Conservation (phyloP, 441 rosid genomes). For the Daphne laureola region DNA sequence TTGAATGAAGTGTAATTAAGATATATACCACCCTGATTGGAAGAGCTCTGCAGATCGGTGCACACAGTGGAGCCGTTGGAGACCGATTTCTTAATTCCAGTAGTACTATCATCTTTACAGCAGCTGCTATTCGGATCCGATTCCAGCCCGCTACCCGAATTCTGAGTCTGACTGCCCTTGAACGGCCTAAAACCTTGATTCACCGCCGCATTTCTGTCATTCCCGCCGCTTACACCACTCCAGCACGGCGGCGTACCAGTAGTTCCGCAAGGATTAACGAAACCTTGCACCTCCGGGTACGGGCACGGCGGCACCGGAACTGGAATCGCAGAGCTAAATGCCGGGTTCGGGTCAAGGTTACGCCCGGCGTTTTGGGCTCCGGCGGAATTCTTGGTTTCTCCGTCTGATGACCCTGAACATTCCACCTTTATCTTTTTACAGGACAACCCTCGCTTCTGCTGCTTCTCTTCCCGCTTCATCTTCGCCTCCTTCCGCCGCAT, state of each 20-base stretch:
- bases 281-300: conserved; percentile 16
- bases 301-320: conserved; percentile 12
- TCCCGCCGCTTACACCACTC: conserved; percentile 12
- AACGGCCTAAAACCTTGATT: conserved; percentile 14
- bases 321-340: conserved; percentile 11
- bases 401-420: conserved; percentile 5
- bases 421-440: conserved; percentile 32
- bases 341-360: conserved; percentile 1
- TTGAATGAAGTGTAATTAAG: background rate
- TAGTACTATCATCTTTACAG: conserved; percentile 15
- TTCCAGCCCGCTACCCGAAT: conserved; percentile 20
- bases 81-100: conserved; percentile 16
- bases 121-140: conserved; percentile 20
- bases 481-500: conserved; percentile 31
- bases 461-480: conserved; percentile 39
- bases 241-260: conserved; percentile 17
- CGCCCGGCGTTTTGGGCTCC: conserved; percentile 7
- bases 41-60: conserved; percentile 33
- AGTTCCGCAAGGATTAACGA: conserved; percentile 17
- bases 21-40: conserved; percentile 53
- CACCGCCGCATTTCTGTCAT: conserved; percentile 15
- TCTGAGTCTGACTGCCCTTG: conserved; percentile 6
- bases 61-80: conserved; percentile 30
- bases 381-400: conserved; percentile 12
- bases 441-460: conserved; percentile 16